A percentile compares a stretch with the other conserved stretches of the same genome.
phyloP scores from a whole-genome alignment of 169 alveolate genomes.

The Perkinsus olseni region DNA sequence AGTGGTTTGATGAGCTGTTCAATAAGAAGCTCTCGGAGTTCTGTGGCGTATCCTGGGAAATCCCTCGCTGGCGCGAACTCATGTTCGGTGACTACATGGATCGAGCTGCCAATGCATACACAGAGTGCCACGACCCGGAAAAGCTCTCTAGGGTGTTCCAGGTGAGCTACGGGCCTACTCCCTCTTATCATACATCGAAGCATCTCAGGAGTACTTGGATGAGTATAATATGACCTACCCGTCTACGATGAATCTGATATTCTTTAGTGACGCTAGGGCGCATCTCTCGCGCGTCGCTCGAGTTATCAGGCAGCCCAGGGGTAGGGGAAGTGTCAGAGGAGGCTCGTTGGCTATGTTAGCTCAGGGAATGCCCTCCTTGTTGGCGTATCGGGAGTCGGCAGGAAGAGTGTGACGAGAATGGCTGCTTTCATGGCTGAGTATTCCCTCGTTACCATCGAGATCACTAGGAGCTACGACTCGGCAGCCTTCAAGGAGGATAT shows the following conservation, averaged over 20 bases:
- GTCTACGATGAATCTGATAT: constrained; percentile 63
- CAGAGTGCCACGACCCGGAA: constrained; percentile 46
- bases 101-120: constrained; percentile 42
- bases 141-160: constrained; percentile 12
- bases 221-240: constrained; percentile 52
- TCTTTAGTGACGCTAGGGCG: constrained; percentile 70
- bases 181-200: constrained; percentile 12
- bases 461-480: constrained; percentile 64
- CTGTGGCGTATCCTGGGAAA: constrained; percentile 15
- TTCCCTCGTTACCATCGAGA: constrained; percentile 61
- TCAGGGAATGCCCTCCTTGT: constrained; percentile 65
- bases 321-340: background rate
- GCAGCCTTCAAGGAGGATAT: constrained; percentile 72
- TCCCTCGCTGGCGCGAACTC: constrained; percentile 18
- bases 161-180: background rate
- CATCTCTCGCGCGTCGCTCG: constrained; percentile 71
- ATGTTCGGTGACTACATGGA: constrained; percentile 65
- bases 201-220: constrained; percentile 55
- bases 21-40: constrained; percentile 6
- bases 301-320: constrained; percentile 66
- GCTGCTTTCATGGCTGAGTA: constrained; percentile 56
- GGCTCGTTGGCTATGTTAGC: background rate
- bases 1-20: constrained; percentile 47
- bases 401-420: constrained; percentile 67
- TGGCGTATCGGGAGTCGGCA: constrained; percentile 82